phyloP scores from a whole-genome alignment of 495 filamentous ascomycete genomes.

The Tuber melanosporum region DNA sequence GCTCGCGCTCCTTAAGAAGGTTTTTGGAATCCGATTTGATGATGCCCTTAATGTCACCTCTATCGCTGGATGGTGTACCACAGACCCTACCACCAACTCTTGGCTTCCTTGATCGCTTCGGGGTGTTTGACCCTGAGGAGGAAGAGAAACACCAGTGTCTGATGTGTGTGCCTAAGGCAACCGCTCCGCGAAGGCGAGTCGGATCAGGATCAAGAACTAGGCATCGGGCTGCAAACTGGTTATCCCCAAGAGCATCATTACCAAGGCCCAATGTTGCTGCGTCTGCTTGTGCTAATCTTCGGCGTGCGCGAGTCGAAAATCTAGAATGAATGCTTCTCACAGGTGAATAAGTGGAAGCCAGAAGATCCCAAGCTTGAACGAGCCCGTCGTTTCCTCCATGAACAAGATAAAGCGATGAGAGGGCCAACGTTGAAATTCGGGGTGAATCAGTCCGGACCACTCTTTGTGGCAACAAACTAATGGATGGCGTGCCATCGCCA shows the following conservation, averaged over 20 bases:
- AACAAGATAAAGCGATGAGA: slow-evolving; percentile 80
- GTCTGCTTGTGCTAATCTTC: slow-evolving; percentile 65
- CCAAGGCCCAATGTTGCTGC: slow-evolving; percentile 49
- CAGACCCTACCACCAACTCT: slow-evolving; percentile 52
- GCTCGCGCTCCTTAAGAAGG: slow-evolving; percentile 50
- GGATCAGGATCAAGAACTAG: slow-evolving; percentile 85
- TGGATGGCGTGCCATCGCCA: slow-evolving; percentile 51
- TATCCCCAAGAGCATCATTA: slow-evolving; percentile 52
- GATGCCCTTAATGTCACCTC: slow-evolving; percentile 63
- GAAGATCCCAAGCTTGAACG: slow-evolving; percentile 92
- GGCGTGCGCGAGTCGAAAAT: slow-evolving; percentile 72
- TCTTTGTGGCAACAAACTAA: slow-evolving; percentile 56
- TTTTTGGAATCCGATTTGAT: slow-evolving; percentile 68
- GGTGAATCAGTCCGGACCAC: slow-evolving; percentile 90
- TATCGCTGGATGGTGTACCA: slow-evolving; percentile 50
- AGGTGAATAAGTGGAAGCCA: slow-evolving; percentile 71
- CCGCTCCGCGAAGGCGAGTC: slow-evolving; percentile 80
- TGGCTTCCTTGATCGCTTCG: slow-evolving; percentile 40
- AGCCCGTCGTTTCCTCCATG: slow-evolving; percentile 93
- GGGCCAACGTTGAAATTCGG: slow-evolving; percentile 72
- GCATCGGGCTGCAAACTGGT: slow-evolving; percentile 75
- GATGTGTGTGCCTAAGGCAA: slow-evolving; percentile 77
- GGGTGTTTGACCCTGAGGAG: slow-evolving; percentile 49
- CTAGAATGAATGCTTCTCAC: slow-evolving; percentile 85
- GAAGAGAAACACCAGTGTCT: slow-evolving; percentile 94